These are phyloP conservation scores for Lobulomyces angularis DNA, from an alignment of 192 early-diverging fungal genomes.

Conservation along the genomic window DNA sequence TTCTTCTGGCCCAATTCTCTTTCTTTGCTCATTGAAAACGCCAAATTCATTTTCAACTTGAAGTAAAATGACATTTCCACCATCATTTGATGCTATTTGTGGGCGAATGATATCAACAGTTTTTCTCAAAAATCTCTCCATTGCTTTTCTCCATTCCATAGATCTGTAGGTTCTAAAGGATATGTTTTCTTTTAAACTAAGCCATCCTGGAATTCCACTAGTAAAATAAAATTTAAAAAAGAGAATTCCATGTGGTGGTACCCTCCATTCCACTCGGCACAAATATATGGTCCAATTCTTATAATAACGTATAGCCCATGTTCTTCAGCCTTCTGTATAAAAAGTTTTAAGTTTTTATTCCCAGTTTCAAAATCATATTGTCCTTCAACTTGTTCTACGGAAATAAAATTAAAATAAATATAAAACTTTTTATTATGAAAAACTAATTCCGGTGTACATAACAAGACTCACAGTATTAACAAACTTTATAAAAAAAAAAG, in stretches of 20 bases:
- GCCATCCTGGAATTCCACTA: conserved; percentile 46
- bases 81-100: conserved; percentile 21
- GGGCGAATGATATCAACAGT: conserved; percentile 19
- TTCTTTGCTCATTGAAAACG: conserved; percentile 18
- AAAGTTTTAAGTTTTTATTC: conserved; percentile 34
- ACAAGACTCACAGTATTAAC: too few relatives aligned
- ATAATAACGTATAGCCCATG: conserved; percentile 41
- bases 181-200: conserved; percentile 29
- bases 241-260: neutral
- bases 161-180: conserved; percentile 32
- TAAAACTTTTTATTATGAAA: too few relatives aligned
- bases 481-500: too few relatives aligned
- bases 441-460: too few relatives aligned
- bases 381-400: conserved; percentile 35
- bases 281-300: conserved; percentile 50
- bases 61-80: conserved; percentile 46
- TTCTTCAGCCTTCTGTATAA: conserved; percentile 27
- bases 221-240: neutral
- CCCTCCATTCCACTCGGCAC: conserved; percentile 6
- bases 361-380: conserved; percentile 41
- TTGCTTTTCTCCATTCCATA: too few relatives aligned
- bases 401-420: too few relatives aligned
- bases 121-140: conserved; percentile 30
- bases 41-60: conserved; percentile 60
- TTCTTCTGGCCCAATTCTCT: conserved; percentile 1